Base-by-base conservation (phyloP, 2,329 filamentous ascomycete genomes). In the Diaporthe velutina region DNA sequence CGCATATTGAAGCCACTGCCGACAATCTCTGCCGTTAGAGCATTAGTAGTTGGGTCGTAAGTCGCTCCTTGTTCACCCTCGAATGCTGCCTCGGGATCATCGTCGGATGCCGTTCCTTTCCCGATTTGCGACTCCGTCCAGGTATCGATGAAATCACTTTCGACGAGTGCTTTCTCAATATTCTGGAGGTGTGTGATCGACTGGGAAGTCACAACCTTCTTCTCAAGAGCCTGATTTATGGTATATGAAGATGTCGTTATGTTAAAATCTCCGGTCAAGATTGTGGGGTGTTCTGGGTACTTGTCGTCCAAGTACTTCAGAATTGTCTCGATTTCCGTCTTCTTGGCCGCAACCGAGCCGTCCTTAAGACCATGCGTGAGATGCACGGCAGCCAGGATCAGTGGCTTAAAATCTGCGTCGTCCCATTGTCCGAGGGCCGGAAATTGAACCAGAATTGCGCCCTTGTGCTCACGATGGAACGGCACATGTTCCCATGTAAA, bases 261-360 rank as follows among this genome's bases (percentile, higher is more conserved):
- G 77, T 93, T 93, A 80, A 93, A 91, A 79, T 93, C 91, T 4
- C 92, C 92, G 0, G 89, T 88, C 28, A 94, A 78, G 5, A 93
- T 83, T 84, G 88, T 90, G 6, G 89, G 85, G 50, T 87, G 85
- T 0, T 81, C 72, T 1, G 82, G 76, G 61, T 90, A 88, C 0
- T 81, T 77, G 1, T 76, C 77, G 0, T 81, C 79, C 22, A 93
- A 77, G 78, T 91, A 82, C 10, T 80, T 80, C 2, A 89, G 78
- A 1, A 93, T 79, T 28, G 81, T 84, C 60, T 87, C 85, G 19
- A 93, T 79, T 77, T 93, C 91, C 0, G 83, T 81, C 76, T 87
- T 88, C 80, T 92, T 93, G 0, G 87, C 84, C 2, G 85, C 83
- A 5, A 93, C 86, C 3, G 90, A 87, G 7, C 86, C 87, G 71